Evolutionary conservation across 2,329 filamentous ascomycete genomes (phyloP).

Genomic region (Penicillium sp.): DNA sequence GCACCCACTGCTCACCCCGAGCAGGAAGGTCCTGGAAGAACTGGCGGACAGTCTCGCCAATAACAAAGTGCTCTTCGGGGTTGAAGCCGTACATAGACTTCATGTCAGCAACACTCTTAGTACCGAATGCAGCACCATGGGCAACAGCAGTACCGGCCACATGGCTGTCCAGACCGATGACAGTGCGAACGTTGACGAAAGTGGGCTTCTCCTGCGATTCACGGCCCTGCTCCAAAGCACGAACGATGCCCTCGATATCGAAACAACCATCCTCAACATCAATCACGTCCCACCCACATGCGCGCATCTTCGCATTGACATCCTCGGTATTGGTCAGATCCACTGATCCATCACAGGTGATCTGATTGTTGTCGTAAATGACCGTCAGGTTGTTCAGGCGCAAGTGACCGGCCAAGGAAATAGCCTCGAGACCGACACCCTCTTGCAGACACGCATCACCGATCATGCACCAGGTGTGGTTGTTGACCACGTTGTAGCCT

Average conservation of each 20-base stretch:
- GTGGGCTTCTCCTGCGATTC: slow-evolving; percentile 52
- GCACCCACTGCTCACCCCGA: slow-evolving; percentile 50
- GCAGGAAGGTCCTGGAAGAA: slow-evolving; percentile 56
- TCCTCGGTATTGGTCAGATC: slow-evolving; percentile 58
- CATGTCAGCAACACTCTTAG: slow-evolving; percentile 56
- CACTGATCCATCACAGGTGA: slow-evolving; percentile 59
- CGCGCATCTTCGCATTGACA: slow-evolving; percentile 59
- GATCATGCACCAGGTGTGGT: slow-evolving; percentile 59
- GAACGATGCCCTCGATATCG: slow-evolving; percentile 52
- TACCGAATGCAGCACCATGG: slow-evolving; percentile 60
- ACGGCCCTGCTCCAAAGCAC: slow-evolving; percentile 50
- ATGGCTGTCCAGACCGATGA: slow-evolving; percentile 56
- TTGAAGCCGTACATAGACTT: slow-evolving; percentile 56
- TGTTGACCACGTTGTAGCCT: slow-evolving; percentile 51
- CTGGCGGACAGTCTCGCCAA: slow-evolving; percentile 49
- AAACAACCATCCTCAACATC: slow-evolving; percentile 57
- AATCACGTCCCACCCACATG: slow-evolving; percentile 58
- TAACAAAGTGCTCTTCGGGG: slow-evolving; percentile 49
- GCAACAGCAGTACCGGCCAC: slow-evolving; percentile 52
- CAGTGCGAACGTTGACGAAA: slow-evolving; percentile 60
- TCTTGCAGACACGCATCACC: slow-evolving; percentile 61
- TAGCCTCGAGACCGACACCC: slow-evolving; percentile 57
- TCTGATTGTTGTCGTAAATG: slow-evolving; percentile 61
- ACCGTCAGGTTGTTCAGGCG: slow-evolving; percentile 57
- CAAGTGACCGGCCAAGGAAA: slow-evolving; percentile 57